Conservation (phyloP, 805 yeast species). For the Candida piceae region DNA sequence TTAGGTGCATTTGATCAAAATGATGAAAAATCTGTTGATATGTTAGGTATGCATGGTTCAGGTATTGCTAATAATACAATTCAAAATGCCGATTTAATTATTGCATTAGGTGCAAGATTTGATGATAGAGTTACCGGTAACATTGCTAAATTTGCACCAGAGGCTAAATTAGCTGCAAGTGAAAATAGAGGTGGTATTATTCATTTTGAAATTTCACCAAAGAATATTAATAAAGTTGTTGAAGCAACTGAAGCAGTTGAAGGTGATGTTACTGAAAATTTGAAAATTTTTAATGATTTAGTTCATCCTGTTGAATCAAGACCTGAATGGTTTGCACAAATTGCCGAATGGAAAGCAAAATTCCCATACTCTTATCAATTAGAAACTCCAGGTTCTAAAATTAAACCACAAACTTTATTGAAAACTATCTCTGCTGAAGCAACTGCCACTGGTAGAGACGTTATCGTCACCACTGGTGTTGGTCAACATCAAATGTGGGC, state of each 20-base stretch:
- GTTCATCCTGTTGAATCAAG: constrained; percentile 61
- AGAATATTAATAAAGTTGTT: constrained; percentile 96
- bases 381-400: constrained; percentile 74
- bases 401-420: constrained; percentile 92
- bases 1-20: constrained; percentile 92
- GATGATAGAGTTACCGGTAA: constrained; percentile 97
- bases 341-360: constrained; percentile 76
- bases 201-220: constrained; percentile 94
- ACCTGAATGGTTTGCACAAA: constrained; percentile 71
- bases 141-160: constrained; percentile 87
- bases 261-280: constrained; percentile 86
- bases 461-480: constrained; percentile 93
- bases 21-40: constrained; percentile 85
- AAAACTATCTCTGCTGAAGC: constrained; percentile 72
- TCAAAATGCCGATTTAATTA: constrained; percentile 87
- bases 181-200: constrained; percentile 92
- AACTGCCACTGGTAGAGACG: constrained; percentile 58
- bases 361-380: constrained; percentile 79
- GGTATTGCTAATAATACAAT: constrained; percentile 94
- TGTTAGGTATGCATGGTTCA: constrained; percentile 98
- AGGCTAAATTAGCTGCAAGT: constrained; percentile 80
- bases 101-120: constrained; percentile 95
- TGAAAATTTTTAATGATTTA: constrained; percentile 67
- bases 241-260: constrained; percentile 94
- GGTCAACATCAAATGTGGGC: constrained; percentile 99